These are phyloP conservation scores for Scutellaria galericulata DNA, from an alignment of 257 asterid genomes.

Conservation along the genomic window DNA sequence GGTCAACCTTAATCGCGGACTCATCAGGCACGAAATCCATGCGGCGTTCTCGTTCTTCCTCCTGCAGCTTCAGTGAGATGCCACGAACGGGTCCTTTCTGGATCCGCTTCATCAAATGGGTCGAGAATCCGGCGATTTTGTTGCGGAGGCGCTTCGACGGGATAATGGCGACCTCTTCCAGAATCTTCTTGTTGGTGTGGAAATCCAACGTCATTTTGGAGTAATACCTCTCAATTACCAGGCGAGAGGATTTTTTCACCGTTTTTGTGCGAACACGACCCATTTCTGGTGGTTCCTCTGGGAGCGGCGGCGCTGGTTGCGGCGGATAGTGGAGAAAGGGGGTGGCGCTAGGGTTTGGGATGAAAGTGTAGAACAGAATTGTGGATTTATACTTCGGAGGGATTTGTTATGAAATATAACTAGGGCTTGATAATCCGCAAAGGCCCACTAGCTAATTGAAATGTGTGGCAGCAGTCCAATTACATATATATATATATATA, in stretches of 20 bases:
- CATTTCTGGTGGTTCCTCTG: conserved; percentile 41
- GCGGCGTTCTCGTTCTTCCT: conserved; percentile 81
- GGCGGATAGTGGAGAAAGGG: neutral
- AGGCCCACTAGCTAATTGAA: no score
- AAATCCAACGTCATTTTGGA: conserved; percentile 65
- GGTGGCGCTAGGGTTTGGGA: conserved; percentile 36
- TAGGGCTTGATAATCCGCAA: no score
- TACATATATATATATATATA: no score
- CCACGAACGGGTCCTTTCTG: conserved; percentile 76
- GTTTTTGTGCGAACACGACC: conserved; percentile 84
- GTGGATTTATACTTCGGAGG: no score
- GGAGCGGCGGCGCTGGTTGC: conserved; percentile 13
- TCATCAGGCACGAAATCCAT: conserved; percentile 76
- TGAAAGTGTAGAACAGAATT: no score
- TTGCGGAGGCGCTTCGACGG: conserved; percentile 78
- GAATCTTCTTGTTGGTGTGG: conserved; percentile 75
- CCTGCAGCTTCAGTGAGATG: conserved; percentile 75
- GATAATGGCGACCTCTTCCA: conserved; percentile 70
- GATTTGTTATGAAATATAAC: no score
- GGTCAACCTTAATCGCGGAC: conserved; percentile 60
- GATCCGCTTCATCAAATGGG: conserved; percentile 77
- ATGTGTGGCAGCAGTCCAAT: no score
- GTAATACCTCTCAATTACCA: conserved; percentile 68
- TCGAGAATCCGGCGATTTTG: conserved; percentile 76
- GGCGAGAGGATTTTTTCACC: conserved; percentile 76